Base-by-base conservation (phyloP, 2,329 filamentous ascomycete genomes). In the Colletotrichum cordylinicola region DNA sequence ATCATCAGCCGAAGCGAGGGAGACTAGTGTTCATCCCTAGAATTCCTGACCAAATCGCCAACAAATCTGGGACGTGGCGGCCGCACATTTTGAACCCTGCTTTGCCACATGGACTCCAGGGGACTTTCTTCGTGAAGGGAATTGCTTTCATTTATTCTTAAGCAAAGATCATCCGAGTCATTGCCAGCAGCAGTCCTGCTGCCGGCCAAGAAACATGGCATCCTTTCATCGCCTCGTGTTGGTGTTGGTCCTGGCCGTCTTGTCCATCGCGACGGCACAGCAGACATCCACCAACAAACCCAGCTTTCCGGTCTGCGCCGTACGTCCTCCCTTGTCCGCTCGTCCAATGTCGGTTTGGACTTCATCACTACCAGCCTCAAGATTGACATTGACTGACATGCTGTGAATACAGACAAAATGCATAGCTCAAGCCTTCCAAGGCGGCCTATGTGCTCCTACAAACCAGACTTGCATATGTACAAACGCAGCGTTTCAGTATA, bases 391-490 rank as follows among this genome's bases (percentile, higher is more conserved):
- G 43, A 4, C 43, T 52, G 1, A 52, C n/a, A n/a, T 21, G 12
- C 10, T 21, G n/a, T 21, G 43, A 52, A 52, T 6, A 43, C 12
- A 77, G 76, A 73, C 56, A 15, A 66, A 58, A 56, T 77, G 76
- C 18, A 77, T 77, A 39, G 70, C 67, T 31, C 71, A 48, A 21
- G 76, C 76, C 21, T 69, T 77, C 10, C 15, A 15, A 2, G 62
- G 67, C n/a, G 76, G 74, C 35, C 29, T 77, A 12, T 82, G 81
- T 55, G 66, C 75, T 15, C 70, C 70, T 3, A 76, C 75, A 48
- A 78, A 82, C 21, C 69, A 77, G 24, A 73, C 73, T 2, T 82
- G 81, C 35, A 65, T 82, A 18, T 81, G 80, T 56, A 55, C 77
- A 1, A 71, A 77, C 13, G 37, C 76, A 43, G 48, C 65, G 8